Conservation (phyloP, 1,139 yeast genomes). For the Saccharomycopsis crataegensis region DNA sequence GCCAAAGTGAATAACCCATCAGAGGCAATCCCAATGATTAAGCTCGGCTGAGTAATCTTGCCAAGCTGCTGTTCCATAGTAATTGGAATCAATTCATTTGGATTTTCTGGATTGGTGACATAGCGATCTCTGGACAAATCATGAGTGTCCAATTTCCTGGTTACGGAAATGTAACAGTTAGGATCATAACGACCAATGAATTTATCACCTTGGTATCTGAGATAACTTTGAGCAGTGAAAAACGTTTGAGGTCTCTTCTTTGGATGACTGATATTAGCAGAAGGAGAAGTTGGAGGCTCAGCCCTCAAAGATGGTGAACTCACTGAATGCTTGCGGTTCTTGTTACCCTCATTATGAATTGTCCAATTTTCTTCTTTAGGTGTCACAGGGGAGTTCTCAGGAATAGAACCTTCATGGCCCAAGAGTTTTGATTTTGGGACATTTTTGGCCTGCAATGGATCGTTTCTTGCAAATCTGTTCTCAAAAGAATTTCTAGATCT, state of each 20-base stretch:
- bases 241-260: constrained; percentile 65
- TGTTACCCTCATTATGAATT: constrained; percentile 60
- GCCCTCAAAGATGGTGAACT: constrained; percentile 9
- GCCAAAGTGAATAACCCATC: constrained; percentile 90
- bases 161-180: constrained; percentile 88
- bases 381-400: constrained; percentile 24
- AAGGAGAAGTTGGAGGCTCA: constrained; percentile 22
- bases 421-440: constrained; percentile 26
- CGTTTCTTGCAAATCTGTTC: constrained; percentile 75
- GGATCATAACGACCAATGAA: constrained; percentile 90
- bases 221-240: constrained; percentile 90
- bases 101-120: constrained; percentile 28
- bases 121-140: constrained; percentile 76
- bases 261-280: constrained; percentile 20
- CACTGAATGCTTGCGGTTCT: constrained; percentile 22
- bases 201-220: constrained; percentile 89
- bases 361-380: constrained; percentile 47
- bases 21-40: constrained; percentile 81
- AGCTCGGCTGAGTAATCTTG: constrained; percentile 61
- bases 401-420: constrained; percentile 22
- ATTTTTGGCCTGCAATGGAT: constrained; percentile 41
- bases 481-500: constrained; percentile 91
- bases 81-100: constrained; percentile 3
- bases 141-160: constrained; percentile 90
- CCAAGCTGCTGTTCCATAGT: constrained; percentile 43